These are phyloP conservation scores for Syncephalastrum monosporum DNA, from an alignment of 371 early-diverging fungal genomes.

Conservation along the genomic window DNA sequence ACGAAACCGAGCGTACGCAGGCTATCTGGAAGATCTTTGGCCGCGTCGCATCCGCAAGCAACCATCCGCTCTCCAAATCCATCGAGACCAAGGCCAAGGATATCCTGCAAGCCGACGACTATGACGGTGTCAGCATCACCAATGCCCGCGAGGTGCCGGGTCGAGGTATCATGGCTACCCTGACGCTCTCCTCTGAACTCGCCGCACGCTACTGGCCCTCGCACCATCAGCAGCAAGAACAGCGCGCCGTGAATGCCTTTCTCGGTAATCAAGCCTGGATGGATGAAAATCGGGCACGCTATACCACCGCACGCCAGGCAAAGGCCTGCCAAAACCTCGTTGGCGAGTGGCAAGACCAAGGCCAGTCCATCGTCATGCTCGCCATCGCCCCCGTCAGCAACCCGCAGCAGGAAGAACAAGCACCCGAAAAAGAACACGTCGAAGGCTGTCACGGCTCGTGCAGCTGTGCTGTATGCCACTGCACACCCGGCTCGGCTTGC, in stretches of 20 bases:
- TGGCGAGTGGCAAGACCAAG: conserved; percentile 56
- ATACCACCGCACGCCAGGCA: conserved; percentile 40
- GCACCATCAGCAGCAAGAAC: conserved; percentile 23
- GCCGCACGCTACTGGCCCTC: conserved; percentile 13
- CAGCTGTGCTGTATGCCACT: conserved; percentile 50
- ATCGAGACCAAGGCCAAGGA: conserved; percentile 38
- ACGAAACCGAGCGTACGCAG: conserved; percentile 9
- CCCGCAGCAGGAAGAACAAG: conserved; percentile 15
- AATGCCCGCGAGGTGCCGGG: conserved; percentile 68
- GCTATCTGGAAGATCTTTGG: conserved; percentile 46
- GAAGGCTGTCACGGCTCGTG: conserved; percentile 42
- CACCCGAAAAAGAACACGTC: conserved; percentile 15
- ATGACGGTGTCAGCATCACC: conserved; percentile 43
- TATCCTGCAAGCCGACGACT: conserved; percentile 12
- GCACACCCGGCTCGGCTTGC: conserved; percentile 39
- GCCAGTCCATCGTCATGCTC: conserved; percentile 63
- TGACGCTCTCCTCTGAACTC: conserved; percentile 29
- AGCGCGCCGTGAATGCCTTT: conserved; percentile 52
- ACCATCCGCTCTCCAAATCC: conserved; percentile 44
- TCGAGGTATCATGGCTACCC: conserved; percentile 59
- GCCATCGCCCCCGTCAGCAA: conserved; percentile 48
- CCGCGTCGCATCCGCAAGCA: conserved; percentile 42
- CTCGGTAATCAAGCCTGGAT: conserved; percentile 74
- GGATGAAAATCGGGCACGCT: conserved; percentile 60
- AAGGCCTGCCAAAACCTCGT: conserved; percentile 28